Conservation (phyloP, 371 early-diverging fungal genomes). For the Vairimorpha necatrix region DNA sequence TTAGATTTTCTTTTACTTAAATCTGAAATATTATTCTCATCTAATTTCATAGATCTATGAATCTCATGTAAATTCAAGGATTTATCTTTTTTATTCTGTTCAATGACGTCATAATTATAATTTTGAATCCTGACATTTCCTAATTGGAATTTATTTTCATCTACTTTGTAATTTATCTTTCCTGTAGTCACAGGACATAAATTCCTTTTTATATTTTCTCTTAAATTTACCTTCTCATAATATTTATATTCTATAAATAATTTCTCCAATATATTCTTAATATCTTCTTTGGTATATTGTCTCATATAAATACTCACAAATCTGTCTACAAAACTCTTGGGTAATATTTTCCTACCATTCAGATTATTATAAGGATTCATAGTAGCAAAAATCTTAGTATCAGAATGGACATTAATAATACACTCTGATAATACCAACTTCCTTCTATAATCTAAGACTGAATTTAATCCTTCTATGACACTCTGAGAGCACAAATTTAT, state of each 20-base stretch:
- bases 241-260: slow-evolving; percentile 16
- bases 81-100: neutral
- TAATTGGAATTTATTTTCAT: neutral
- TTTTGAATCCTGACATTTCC: slow-evolving; percentile 2
- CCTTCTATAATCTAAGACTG: slow-evolving; percentile 92
- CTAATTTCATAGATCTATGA: too few species aligned
- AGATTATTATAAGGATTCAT: slow-evolving; percentile 92
- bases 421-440: slow-evolving; percentile 85
- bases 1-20: neutral
- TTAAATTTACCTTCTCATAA: slow-evolving; percentile 18
- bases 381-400: slow-evolving; percentile 78
- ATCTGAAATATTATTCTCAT: neutral
- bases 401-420: slow-evolving; percentile 70
- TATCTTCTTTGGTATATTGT: slow-evolving; percentile 47
- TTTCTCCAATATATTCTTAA: slow-evolving; percentile 47
- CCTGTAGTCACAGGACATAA: neutral
- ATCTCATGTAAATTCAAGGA: neutral
- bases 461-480: slow-evolving; percentile 97
- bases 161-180: neutral
- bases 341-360: slow-evolving; percentile 94
- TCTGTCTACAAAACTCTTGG: slow-evolving; percentile 90
- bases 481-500: slow-evolving; percentile 95
- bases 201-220: slow-evolving; percentile 48
- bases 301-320: slow-evolving; percentile 88
- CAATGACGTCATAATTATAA: neutral